phyloP scores from a whole-genome alignment of 202 grass and related monocot genomes.

The Sporobolus alterniflorus region DNA sequence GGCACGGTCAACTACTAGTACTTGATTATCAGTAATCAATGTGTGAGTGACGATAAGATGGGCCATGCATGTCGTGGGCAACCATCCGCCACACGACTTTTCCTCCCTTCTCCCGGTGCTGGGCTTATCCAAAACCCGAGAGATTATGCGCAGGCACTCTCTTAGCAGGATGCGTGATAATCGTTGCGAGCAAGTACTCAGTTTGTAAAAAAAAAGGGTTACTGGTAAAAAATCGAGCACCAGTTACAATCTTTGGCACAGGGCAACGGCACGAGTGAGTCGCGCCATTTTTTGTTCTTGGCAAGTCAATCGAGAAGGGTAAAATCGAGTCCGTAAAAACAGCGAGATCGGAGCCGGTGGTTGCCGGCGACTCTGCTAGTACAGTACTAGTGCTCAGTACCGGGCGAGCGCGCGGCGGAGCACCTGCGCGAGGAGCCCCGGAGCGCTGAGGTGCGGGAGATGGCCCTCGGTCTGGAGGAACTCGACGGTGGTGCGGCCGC shows the following conservation, averaged over 20 bases:
- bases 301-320: background rate
- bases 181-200: background rate
- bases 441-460: conserved; percentile 85
- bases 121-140: conserved; percentile 26
- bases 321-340: conserved; percentile 11
- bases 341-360: background rate
- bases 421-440: conserved; percentile 64
- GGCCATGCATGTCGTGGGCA: conserved; percentile 50
- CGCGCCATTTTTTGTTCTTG: conserved; percentile 26
- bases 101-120: background rate
- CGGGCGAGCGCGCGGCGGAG: conserved; percentile 70
- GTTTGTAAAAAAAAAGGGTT: background rate
- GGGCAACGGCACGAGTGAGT: background rate
- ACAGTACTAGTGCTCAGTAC: too few relatives aligned
- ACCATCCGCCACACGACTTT: background rate
- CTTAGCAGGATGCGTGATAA: background rate
- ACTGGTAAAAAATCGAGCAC: background rate
- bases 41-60: conserved; percentile 19
- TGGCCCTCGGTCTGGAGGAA: conserved; percentile 77
- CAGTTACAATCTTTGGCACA: background rate
- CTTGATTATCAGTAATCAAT: conserved; percentile 11
- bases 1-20: background rate
- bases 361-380: background rate
- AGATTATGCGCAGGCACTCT: too few relatives aligned
- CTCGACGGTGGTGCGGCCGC: conserved; percentile 72